A percentile compares a stretch with the other conserved stretches of the same genome.
phyloP scores from a whole-genome alignment of 1,284 basidiomycete genomes.

The Neonothopanus nambi region DNA sequence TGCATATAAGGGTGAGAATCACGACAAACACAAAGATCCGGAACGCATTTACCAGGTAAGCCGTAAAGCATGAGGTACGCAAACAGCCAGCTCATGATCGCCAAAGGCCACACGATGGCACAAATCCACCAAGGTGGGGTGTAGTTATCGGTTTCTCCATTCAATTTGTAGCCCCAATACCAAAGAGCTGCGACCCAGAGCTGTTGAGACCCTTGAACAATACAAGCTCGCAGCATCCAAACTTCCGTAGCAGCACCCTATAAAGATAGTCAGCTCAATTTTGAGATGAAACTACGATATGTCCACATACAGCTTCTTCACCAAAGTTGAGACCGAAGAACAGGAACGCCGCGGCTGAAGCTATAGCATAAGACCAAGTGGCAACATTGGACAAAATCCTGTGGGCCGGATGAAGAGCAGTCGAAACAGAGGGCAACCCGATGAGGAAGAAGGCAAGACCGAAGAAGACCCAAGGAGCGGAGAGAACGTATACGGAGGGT shows the following conservation, averaged over 20 bases:
- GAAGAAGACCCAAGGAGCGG: slow-evolving; percentile 88
- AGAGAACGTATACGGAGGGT: slow-evolving; percentile 85
- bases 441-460: slow-evolving; percentile 88
- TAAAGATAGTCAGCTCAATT: slow-evolving; percentile 10
- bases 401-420: slow-evolving; percentile 63
- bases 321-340: slow-evolving; percentile 96
- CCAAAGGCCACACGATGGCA: slow-evolving; percentile 80
- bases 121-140: slow-evolving; percentile 82
- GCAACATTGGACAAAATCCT: slow-evolving; percentile 72
- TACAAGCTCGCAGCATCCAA: slow-evolving; percentile 86
- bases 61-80: slow-evolving; percentile 83
- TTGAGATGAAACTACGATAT: slow-evolving; percentile 13
- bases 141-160: slow-evolving; percentile 47
- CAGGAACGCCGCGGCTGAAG: slow-evolving; percentile 85
- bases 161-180: slow-evolving; percentile 90
- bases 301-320: slow-evolving; percentile 78
- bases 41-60: slow-evolving; percentile 64
- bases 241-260: slow-evolving; percentile 89
- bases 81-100: slow-evolving; percentile 73
- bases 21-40: not conserved
- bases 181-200: slow-evolving; percentile 92
- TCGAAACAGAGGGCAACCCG: slow-evolving; percentile 77
- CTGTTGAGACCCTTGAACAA: slow-evolving; percentile 92
- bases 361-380: slow-evolving; percentile 88
- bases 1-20: slow-evolving; percentile 23